Evolutionary conservation across 306 rosid species (phyloP).

Genomic region (Pyrus bretschneideri): DNA sequence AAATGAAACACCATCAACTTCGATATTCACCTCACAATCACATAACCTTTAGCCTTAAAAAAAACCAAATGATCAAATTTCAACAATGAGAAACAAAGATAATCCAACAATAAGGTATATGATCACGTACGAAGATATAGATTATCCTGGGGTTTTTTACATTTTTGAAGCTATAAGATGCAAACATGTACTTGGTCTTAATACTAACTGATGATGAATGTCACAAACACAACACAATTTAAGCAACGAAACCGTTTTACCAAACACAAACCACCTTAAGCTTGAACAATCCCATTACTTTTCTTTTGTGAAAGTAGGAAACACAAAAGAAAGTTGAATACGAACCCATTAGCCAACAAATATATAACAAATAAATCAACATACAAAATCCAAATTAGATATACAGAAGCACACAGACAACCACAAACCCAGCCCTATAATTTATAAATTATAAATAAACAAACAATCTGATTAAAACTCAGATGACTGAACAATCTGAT

Average conservation of each 20-base stretch:
- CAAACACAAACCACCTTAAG: neutral
- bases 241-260: too few relatives aligned
- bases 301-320: neutral
- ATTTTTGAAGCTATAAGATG: neutral
- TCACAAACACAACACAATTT: too few relatives aligned
- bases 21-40: neutral
- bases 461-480: neutral
- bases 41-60: neutral
- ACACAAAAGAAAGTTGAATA: neutral
- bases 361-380: neutral
- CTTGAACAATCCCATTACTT: neutral
- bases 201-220: too few relatives aligned
- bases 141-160: neutral
- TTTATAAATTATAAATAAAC: neutral
- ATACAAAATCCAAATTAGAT: neutral
- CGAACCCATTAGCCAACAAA: neutral
- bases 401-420: neutral
- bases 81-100: neutral
- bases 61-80: neutral
- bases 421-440: neutral
- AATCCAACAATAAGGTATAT: neutral
- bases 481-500: neutral
- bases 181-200: neutral
- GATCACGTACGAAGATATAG: too few relatives aligned
- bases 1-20: neutral